Evolutionary conservation across 805 yeast species (phyloP), one percentile per base, ranked within the genome.

Genomic region (Kuraishia borneana): DNA sequence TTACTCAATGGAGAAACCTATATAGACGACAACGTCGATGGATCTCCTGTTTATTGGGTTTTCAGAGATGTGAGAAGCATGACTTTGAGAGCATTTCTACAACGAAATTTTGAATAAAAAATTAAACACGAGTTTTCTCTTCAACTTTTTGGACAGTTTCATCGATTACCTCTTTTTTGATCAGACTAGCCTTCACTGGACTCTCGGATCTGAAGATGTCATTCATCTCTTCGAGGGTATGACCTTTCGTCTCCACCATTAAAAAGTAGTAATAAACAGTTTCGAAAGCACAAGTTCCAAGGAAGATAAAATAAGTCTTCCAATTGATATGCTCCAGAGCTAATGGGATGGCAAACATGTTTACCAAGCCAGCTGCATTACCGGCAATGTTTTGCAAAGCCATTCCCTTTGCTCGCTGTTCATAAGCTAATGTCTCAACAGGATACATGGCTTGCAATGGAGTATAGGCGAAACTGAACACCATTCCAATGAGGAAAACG

Each of bases 341-440:
- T 39, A 60, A 51, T 13, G 65, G 54, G 31, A 10, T 45, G 46
- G 26, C 44, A 46, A 26, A 43, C 47, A 10, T 42, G 41, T 27
- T 43, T 44, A 44, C 43, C 37, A 31, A 50, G 34, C 23, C 39
- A 36, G 16, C 42, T 33, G 16, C 38, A 39, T 43, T 26, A 51
- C 54, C 6, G 54, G 44, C 48, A 58, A 45, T 25, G 44, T 41
- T 12, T 51, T 47, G 44, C 41, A 52, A 28, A 58, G 53, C 43
- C 68, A 52, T 13, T 64, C 70, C 41, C 69, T 73, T 35, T 53
- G 54, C 34, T 65, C 70, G 20, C 61, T 48, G 3, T 51, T 18
- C 42, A 58, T 60, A 36, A 65, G 54, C 32, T 52, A 48, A 44
- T 61, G 65, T 40, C 60, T 42, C 27, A 58, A 45, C 41, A 8